These are phyloP conservation scores for Sphagnum magellanicum DNA, from an alignment of 228 moss, liverwort and hornwort species.

Conservation along the genomic window DNA sequence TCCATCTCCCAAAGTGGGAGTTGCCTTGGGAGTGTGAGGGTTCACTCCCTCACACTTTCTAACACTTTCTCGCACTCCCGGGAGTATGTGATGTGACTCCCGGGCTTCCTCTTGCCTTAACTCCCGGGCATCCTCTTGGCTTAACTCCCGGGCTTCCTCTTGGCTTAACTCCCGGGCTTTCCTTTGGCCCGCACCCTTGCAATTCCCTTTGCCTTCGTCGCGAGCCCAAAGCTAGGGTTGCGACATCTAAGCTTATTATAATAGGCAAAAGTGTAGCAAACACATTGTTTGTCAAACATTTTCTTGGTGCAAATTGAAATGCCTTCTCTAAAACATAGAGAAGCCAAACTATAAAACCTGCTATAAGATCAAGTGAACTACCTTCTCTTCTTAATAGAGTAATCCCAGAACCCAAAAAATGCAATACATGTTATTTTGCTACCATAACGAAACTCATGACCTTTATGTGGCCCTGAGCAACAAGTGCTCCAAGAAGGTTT, in stretches of 20 bases:
- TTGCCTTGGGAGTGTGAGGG: too few species aligned
- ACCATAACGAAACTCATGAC: constrained; percentile 62
- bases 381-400: constrained; percentile 20
- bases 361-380: constrained; percentile 42
- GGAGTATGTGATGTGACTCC: too few species aligned
- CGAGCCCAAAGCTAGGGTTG: too few species aligned
- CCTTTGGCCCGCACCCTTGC: too few species aligned
- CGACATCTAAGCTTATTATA: constrained; percentile 75
- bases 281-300: constrained; percentile 71
- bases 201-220: too few species aligned
- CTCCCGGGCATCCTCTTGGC: too few species aligned
- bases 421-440: constrained; percentile 35
- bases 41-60: too few species aligned
- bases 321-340: constrained; percentile 78
- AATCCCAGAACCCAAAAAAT: constrained; percentile 29
- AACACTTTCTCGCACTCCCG: too few species aligned
- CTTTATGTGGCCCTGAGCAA: constrained; percentile 74
- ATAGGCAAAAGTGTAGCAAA: constrained; percentile 76
- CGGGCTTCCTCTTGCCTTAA: too few species aligned
- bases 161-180: too few species aligned
- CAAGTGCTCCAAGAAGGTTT: constrained; percentile 68
- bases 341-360: constrained; percentile 72
- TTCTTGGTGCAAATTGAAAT: constrained; percentile 67
- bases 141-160: too few species aligned
- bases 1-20: too few species aligned